A percentile compares a stretch with the other conserved stretches of the same genome.
Evolutionary conservation across 75 land plant species (phyloP).

Genomic region (Selaginella moellendorffii): DNA sequence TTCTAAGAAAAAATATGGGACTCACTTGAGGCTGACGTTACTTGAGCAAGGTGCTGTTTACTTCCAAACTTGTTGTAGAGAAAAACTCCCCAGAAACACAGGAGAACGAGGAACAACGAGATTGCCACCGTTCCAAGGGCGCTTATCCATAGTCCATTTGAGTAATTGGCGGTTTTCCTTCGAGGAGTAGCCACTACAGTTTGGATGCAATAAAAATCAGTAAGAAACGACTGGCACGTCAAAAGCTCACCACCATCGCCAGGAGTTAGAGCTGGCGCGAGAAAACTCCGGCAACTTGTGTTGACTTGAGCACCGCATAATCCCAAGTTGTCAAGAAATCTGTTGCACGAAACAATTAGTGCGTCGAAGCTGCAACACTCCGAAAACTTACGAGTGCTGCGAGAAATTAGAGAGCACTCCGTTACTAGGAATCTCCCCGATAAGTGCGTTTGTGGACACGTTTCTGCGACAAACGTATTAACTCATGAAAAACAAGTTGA

Average conservation of each 20-base stretch:
- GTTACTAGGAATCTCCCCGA: neutral
- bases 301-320: slow-evolving; percentile 70
- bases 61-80: slow-evolving; percentile 51
- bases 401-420: neutral
- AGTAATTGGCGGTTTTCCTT: slow-evolving; percentile 31
- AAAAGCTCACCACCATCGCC: neutral
- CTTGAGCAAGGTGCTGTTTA: slow-evolving; percentile 30
- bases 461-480: neutral
- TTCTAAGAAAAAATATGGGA: neutral
- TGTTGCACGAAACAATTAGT: neutral
- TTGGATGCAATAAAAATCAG: too few species aligned
- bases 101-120: slow-evolving; percentile 60
- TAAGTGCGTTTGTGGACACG: neutral
- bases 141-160: slow-evolving; percentile 50
- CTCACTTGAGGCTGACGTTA: slow-evolving; percentile 65
- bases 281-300: slow-evolving; percentile 39
- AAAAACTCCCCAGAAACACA: slow-evolving; percentile 96
- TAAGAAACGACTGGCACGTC: neutral
- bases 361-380: neutral
- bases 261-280: slow-evolving; percentile 33
- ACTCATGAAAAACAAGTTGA: neutral
- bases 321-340: slow-evolving; percentile 10
- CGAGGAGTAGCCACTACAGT: too few species aligned
- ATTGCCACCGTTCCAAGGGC: slow-evolving; percentile 44
- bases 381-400: neutral